These are phyloP conservation scores for Telopea speciosissima DNA, from an alignment of 177 flowering plant species.

Conservation along the genomic window DNA sequence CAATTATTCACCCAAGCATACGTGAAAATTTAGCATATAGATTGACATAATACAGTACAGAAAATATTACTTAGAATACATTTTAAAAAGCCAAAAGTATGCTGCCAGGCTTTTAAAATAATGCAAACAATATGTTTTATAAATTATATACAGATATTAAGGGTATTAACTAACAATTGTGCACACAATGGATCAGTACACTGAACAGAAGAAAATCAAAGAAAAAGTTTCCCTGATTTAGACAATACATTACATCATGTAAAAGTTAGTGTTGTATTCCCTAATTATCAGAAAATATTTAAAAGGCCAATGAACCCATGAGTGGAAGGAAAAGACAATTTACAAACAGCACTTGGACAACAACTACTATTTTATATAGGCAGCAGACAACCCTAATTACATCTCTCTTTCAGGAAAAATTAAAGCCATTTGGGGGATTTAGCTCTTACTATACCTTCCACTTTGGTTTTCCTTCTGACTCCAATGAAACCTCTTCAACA, in stretches of 20 bases:
- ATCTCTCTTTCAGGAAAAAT: not conserved
- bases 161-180: too few relatives aligned
- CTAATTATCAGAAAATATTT: not conserved
- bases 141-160: too few relatives aligned
- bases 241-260: not conserved
- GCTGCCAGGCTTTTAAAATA: too few relatives aligned
- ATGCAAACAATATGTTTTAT: too few relatives aligned
- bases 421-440: not conserved
- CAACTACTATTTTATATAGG: not conserved
- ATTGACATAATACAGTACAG: too few relatives aligned
- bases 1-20: too few relatives aligned
- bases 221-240: not conserved
- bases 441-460: slow-evolving; percentile 72
- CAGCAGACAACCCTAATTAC: not conserved
- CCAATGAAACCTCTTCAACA: slow-evolving; percentile 76
- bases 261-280: not conserved
- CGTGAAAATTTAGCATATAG: too few relatives aligned
- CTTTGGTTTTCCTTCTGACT: slow-evolving; percentile 91
- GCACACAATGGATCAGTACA: not conserved
- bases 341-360: not conserved
- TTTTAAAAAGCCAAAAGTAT: too few relatives aligned
- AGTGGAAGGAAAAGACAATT: not conserved
- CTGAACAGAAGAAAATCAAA: too few relatives aligned
- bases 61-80: too few relatives aligned
- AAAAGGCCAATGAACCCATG: not conserved